Percentiles rank a stretch among this genome's conserved stretches.
These are phyloP conservation scores for Knufia fluminis DNA, from an alignment of 2,329 filamentous ascomycete genomes.

Conservation along the genomic window DNA sequence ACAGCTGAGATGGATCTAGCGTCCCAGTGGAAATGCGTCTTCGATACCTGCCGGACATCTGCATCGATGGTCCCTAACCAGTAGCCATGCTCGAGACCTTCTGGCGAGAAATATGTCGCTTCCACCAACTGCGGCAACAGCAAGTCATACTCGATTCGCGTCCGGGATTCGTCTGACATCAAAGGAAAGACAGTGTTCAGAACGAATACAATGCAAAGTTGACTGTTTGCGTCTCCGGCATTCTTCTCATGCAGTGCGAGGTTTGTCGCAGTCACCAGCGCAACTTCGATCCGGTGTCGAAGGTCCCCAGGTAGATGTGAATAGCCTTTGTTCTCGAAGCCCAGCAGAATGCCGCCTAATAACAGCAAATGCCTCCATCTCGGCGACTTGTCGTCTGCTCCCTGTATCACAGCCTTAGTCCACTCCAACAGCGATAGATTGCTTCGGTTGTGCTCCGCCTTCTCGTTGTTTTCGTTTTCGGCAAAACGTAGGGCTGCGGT, in stretches of 20 bases:
- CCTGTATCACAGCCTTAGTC: slow-evolving; percentile 49
- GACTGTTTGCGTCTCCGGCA: slow-evolving; percentile 42
- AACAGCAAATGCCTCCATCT: slow-evolving; percentile 80
- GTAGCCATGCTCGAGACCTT: slow-evolving; percentile 67
- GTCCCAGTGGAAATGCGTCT: slow-evolving; percentile 57
- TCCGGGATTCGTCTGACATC: slow-evolving; percentile 52
- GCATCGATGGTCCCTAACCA: slow-evolving; percentile 62
- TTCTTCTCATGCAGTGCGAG: slow-evolving; percentile 57
- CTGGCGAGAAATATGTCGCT: slow-evolving; percentile 57
- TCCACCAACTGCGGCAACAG: slow-evolving; percentile 62
- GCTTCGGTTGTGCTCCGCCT: slow-evolving; percentile 35
- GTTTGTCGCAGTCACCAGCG: slow-evolving; percentile 65
- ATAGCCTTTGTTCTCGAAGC: slow-evolving; percentile 57
- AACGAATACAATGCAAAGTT: slow-evolving; percentile 53
- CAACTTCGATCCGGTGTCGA: slow-evolving; percentile 59
- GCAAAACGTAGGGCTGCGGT: slow-evolving; percentile 48
- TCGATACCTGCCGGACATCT: slow-evolving; percentile 51
- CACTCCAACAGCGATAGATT: slow-evolving; percentile 47
- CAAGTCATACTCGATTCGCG: slow-evolving; percentile 55
- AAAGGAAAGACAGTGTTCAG: slow-evolving; percentile 69
- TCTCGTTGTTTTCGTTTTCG: slow-evolving; percentile 37
- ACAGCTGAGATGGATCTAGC: slow-evolving; percentile 47
- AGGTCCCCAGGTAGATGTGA: slow-evolving; percentile 56
- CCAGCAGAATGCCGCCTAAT: slow-evolving; percentile 67
- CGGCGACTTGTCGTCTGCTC: slow-evolving; percentile 52